phyloP scores from a whole-genome alignment of 2,329 filamentous ascomycete species.

The Tolypocladium paradoxum region DNA sequence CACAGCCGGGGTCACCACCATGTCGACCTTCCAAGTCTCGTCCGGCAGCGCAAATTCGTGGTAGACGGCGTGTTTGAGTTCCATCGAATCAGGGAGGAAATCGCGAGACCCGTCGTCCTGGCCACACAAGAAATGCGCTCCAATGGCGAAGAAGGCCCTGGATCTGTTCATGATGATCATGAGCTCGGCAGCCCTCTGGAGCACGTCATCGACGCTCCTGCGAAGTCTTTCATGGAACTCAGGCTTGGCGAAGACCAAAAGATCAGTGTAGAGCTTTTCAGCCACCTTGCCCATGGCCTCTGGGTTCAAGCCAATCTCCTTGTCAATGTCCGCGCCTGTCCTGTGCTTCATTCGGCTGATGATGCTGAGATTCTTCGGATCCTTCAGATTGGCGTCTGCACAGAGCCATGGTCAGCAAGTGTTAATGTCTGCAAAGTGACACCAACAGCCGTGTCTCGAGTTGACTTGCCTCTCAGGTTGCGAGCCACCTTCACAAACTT shows the following conservation, averaged over 20 bases:
- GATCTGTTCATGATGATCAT: background rate
- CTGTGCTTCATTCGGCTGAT: slow-evolving; percentile 1
- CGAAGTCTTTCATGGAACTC: background rate
- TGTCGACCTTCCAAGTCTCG: background rate
- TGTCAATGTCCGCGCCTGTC: background rate
- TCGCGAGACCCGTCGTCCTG: background rate
- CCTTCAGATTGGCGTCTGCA: background rate
- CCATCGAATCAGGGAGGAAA: background rate
- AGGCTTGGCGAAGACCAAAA: background rate
- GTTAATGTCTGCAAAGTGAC: background rate
- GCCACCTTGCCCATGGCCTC: background rate
- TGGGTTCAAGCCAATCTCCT: background rate
- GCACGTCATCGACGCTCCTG: background rate
- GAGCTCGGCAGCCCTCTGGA: background rate
- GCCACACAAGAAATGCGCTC: background rate
- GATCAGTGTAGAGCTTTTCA: background rate
- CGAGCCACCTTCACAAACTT: background rate
- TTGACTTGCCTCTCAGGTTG: background rate
- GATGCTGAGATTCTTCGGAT: background rate
- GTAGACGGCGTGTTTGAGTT: background rate
- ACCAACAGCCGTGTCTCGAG: background rate
- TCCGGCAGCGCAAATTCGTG: no score
- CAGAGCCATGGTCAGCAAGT: background rate
- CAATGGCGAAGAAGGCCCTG: background rate
- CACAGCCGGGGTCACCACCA: background rate